Percentiles rank a stretch among this genome's conserved stretches.
Evolutionary conservation across 2,329 filamentous ascomycete genomes (phyloP).

Genomic region (Cladosporium phlei): DNA sequence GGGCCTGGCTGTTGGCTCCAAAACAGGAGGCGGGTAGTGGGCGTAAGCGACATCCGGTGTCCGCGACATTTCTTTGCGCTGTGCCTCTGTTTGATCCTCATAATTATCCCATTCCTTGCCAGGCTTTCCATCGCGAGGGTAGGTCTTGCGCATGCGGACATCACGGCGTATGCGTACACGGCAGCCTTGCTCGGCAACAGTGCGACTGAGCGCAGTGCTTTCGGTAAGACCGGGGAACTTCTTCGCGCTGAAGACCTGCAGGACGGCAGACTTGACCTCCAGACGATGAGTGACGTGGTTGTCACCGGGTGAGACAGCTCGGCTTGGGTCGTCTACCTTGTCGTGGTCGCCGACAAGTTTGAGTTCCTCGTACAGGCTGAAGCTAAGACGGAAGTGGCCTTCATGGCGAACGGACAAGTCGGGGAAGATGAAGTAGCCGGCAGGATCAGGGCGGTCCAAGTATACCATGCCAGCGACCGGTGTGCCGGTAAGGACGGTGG

Average conservation of each 20-base stretch:
- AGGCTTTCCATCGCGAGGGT: slow-evolving; percentile 62
- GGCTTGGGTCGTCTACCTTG: slow-evolving; percentile 36
- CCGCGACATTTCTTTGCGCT: slow-evolving; percentile 41
- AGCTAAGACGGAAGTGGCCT: slow-evolving; percentile 83
- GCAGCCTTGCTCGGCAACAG: slow-evolving; percentile 93
- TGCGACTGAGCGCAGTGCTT: slow-evolving; percentile 81
- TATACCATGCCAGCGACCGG: slow-evolving; percentile 95
- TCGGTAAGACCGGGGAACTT: slow-evolving; percentile 93
- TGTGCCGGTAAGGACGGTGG: slow-evolving; percentile 85
- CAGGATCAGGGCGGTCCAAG: slow-evolving; percentile 72
- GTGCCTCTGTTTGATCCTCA: slow-evolving; percentile 49
- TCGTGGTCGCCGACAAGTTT: slow-evolving; percentile 80
- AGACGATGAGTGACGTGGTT: slow-evolving; percentile 75
- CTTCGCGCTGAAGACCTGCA: slow-evolving; percentile 92
- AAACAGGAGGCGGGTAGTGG: slow-evolving; percentile 20
- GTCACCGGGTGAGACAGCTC: slow-evolving; percentile 39
- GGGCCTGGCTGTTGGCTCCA: slow-evolving; percentile 34
- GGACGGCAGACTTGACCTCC: slow-evolving; percentile 82
- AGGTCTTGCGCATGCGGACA: slow-evolving; percentile 75
- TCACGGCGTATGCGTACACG: slow-evolving; percentile 93
- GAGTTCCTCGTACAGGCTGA: slow-evolving; percentile 89
- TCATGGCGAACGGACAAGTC: slow-evolving; percentile 95
- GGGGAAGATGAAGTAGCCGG: slow-evolving; percentile 95
- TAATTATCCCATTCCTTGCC: slow-evolving; percentile 64
- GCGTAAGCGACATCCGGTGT: slow-evolving; percentile 28